Conservation (phyloP, 306 rosid genomes). For the Albizia julibrissin region DNA sequence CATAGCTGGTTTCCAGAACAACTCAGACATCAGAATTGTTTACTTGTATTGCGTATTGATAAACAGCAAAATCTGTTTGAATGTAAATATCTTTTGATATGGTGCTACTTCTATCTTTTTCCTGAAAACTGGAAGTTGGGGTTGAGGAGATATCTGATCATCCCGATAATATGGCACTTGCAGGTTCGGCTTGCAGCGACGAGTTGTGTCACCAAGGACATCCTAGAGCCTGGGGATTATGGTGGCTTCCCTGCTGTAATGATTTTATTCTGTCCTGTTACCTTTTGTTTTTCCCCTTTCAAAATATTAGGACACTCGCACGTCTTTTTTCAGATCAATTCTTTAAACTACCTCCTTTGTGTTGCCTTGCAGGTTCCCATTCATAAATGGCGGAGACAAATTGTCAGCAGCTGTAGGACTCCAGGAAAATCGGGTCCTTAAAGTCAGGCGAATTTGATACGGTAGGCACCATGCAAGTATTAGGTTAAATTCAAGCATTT, state of each 20-base stretch:
- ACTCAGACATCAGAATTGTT: not conserved
- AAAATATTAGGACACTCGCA: constrained; percentile 1
- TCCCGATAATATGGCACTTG: constrained; percentile 32
- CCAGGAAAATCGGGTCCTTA: constrained; percentile 35
- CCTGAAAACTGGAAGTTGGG: constrained; percentile 16
- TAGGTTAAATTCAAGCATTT: constrained; percentile 1
- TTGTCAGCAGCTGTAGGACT: constrained; percentile 45
- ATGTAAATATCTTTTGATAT: not conserved
- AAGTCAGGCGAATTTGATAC: constrained; percentile 18
- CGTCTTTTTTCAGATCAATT: not conserved
- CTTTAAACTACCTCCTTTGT: constrained; percentile 3
- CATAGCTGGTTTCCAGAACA: constrained; percentile 13
- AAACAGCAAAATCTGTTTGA: not conserved
- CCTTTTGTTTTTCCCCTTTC: not conserved
- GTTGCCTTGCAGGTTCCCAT: constrained; percentile 61
- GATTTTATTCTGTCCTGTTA: constrained; percentile 9
- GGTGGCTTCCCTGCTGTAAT: constrained; percentile 87
- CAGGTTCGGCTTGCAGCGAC: constrained; percentile 88
- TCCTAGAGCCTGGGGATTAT: constrained; percentile 81
- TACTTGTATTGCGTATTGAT: constrained; percentile 12
- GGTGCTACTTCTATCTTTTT: constrained; percentile 14
- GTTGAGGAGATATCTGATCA: constrained; percentile 34
- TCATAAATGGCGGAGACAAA: constrained; percentile 76
- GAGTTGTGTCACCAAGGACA: constrained; percentile 83
- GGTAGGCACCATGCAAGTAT: not conserved